Conservation (phyloP, 345 rosid genomes). For the Xanthoceras sorbifolium region DNA sequence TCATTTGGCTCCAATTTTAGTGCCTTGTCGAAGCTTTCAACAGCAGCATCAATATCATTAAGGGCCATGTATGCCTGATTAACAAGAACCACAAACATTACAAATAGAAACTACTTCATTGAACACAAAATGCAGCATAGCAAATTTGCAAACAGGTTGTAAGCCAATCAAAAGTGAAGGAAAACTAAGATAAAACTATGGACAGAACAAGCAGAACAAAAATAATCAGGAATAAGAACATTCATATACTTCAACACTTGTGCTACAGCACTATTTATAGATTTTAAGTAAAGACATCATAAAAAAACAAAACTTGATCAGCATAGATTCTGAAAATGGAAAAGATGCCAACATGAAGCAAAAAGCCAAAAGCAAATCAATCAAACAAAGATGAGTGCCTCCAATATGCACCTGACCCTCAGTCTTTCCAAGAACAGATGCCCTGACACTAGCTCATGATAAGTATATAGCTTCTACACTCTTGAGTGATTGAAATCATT, state of each 20-base stretch:
- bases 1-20: slow-evolving; percentile 88
- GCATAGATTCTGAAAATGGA: not conserved
- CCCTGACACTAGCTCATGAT: not conserved
- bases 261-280: too few species aligned
- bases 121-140: not conserved
- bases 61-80: slow-evolving; percentile 91
- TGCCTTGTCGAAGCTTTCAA: slow-evolving; percentile 89
- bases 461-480: not conserved
- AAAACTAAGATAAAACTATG: not conserved
- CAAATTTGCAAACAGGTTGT: not conserved
- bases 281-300: too few species aligned
- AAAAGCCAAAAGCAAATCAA: not conserved
- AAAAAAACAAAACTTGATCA: too few species aligned
- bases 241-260: not conserved
- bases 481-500: slow-evolving; percentile 17
- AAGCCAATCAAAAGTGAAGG: not conserved
- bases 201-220: not conserved
- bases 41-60: slow-evolving; percentile 89
- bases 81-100: slow-evolving; percentile 1
- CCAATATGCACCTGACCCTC: not conserved
- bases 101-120: not conserved
- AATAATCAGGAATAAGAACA: not conserved
- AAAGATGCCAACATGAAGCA: not conserved
- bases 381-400: not conserved
- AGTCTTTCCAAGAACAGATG: not conserved